Evolutionary conservation across 1,284 basidiomycete species (phyloP), one percentile per base, ranked within the genome.

Genomic region (Mycocalia duriaeana): DNA sequence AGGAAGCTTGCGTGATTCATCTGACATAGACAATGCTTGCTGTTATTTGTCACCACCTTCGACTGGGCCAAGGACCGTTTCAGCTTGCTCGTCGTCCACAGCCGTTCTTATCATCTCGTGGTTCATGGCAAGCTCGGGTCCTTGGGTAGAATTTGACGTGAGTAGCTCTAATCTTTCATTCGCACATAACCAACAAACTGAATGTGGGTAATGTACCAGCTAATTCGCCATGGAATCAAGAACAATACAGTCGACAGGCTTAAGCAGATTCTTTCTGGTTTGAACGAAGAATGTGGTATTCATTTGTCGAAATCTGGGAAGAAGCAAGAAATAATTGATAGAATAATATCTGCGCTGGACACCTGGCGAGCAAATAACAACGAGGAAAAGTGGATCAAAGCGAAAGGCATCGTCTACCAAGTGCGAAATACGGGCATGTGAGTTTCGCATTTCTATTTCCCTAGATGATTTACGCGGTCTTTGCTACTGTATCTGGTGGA

Each of bases 291-390:
- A 59, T 87, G 87, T 58, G 67, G 70, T 44, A 78, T 79, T 4
- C 75, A 77, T 54, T 69, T 91, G 22, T 73, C 77, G 45, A 86
- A 87, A 64, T 75, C 83, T n/a, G 89, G 89, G 26, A 89, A 85
- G 69, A 92, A 92, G 62, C 81, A 86, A 54, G 88, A 91, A 23
- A 76, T 91, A 40, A 89, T 91, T 59, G 81, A 89, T 60, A 76
- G 82, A 50, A 82, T 89, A 51, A 65, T 72, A 36, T 56, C 55
- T 9, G 68, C 73, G 50, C 65, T 91, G 54, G 79, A 85, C 50
- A 51, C 55, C 41, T 89, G 84, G 82, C 77, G 75, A 57, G 63
- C 65, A 46, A 61, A 63, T 1, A 77, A 75, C 57, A 68, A 72
- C 49, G 67, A 75, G 28, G 84, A 84, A 51, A 77, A 73, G 58